Evolutionary conservation across 768 basidiomycete species (phyloP), one percentile per base, ranked within the genome.

Genomic region (Suillus subluteus): DNA sequence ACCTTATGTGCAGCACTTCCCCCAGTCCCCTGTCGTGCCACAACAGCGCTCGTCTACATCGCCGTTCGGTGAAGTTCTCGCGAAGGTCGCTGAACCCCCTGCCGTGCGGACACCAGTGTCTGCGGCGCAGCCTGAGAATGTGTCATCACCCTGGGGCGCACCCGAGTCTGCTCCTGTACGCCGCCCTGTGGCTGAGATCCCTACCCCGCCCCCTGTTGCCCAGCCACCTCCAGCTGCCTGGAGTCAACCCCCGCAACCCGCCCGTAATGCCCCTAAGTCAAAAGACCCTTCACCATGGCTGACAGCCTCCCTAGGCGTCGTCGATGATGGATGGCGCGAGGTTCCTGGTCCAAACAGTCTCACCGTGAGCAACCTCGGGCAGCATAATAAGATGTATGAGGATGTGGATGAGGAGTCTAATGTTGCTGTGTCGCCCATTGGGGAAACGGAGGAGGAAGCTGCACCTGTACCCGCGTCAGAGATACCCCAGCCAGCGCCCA

Each of bases 221-320:
- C 70, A 65, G 58, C 58, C 72, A 21, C 72, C 74, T 9, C 79
- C 79, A 58, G 65, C 70, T 32, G 75, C 79, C 3, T 82, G 85
- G 86, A 76, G 71, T 54, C 75, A 73, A 55, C 46, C 76, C 9
- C 44, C 32, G 43, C 48, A 72, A 61, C 62, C 74, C 43, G 3
- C 55, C 9, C 74, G 75, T 66, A 61, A 67, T 1, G n/a, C 62
- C 16, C 67, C 68, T 15, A 64, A 71, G 63, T 62, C 68, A 21
- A 73, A 75, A 40, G 84, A 88, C 18, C 79, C 83, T 59, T 86
- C 88, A 2, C 83, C 87, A 5, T 90, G 90, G 89, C 73, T 82
- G 58, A 75, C 79, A 61, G 79, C 86, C 13, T 84, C 85, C 6
- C 80, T 87, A 63, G 80, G 80, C 30, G 71, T 73, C 43, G 74